Percentiles rank a stretch among this genome's conserved stretches.
Conservation (phyloP, 2,329 filamentous ascomycete genomes). For the Chaetomiaceae sp. region DNA sequence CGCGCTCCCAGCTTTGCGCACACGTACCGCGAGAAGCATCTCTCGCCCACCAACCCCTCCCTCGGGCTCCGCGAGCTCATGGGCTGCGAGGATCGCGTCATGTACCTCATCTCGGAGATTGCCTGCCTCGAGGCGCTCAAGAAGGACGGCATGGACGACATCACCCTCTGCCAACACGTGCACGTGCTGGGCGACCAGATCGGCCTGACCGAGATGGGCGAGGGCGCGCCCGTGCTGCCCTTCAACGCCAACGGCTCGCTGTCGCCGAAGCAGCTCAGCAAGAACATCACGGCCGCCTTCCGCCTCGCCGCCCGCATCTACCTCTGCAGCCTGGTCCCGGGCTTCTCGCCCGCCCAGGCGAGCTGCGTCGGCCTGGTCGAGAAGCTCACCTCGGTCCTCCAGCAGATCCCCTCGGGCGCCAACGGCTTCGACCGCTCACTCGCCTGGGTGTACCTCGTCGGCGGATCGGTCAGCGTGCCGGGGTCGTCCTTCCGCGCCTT, state of each 20-base stretch:
- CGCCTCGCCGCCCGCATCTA: slow-evolving; percentile 91
- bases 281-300: slow-evolving; percentile 88
- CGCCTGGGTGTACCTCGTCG: slow-evolving; percentile 88
- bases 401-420: slow-evolving; percentile 75
- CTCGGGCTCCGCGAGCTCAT: slow-evolving; percentile 85
- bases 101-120: slow-evolving; percentile 98
- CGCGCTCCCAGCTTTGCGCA: slow-evolving; percentile 83
- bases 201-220: slow-evolving; percentile 67
- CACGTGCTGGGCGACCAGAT: slow-evolving; percentile 84
- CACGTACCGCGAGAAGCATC: slow-evolving; percentile 91
- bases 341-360: slow-evolving; percentile 70
- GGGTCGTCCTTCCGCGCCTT: slow-evolving; percentile 71
- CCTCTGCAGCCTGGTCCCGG: slow-evolving; percentile 90
- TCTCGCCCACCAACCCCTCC: slow-evolving; percentile 58
- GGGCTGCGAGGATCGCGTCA: slow-evolving; percentile 95
- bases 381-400: slow-evolving; percentile 70
- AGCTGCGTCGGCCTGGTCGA: slow-evolving; percentile 74
- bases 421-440: slow-evolving; percentile 85
- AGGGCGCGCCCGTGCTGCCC: slow-evolving; percentile 54
- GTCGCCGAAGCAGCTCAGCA: slow-evolving; percentile 75
- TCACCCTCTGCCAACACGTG: slow-evolving; percentile 84
- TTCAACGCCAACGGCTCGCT: slow-evolving; percentile 70
- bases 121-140: slow-evolving; percentile 91
- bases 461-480: slow-evolving; percentile 71
- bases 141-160: slow-evolving; percentile 74